These are phyloP conservation scores for Diaporthe aspalathi DNA, from an alignment of 2,329 filamentous ascomycete genomes.

Conservation along the genomic window DNA sequence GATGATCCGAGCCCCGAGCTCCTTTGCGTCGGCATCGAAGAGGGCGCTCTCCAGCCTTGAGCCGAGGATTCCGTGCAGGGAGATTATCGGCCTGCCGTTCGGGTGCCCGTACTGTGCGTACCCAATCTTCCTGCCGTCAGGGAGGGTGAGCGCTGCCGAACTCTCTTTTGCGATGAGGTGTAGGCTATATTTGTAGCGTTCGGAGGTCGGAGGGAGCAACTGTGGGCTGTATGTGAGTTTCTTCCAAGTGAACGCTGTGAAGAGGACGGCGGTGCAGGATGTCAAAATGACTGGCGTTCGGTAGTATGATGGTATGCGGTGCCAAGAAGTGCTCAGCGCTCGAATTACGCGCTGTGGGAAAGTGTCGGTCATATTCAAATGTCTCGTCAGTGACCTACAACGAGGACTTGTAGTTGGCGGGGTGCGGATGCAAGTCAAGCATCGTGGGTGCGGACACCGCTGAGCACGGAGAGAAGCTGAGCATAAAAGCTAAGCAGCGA, in stretches of 20 bases:
- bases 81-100: conserved; percentile 50
- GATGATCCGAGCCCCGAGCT: conserved; percentile 49
- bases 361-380: neutral
- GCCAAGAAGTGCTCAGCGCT: conserved; percentile 5
- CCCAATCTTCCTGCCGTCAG: conserved; percentile 54
- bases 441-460: neutral
- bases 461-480: neutral
- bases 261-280: conserved; percentile 15
- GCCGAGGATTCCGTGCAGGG: conserved; percentile 57
- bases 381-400: neutral
- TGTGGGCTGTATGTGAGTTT: conserved; percentile 19
- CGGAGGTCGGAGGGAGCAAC: neutral
- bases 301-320: conserved; percentile 5
- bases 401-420: neutral
- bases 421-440: too few species aligned
- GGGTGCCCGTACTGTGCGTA: conserved; percentile 53
- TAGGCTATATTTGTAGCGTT: conserved; percentile 23
- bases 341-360: neutral
- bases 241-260: conserved; percentile 13
- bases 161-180: conserved; percentile 1
- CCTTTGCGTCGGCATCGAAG: conserved; percentile 44
- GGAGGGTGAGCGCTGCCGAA: conserved; percentile 45
- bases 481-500: neutral
- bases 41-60: conserved; percentile 52
- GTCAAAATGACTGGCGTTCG: conserved; percentile 21